Evolutionary conservation across 2,329 filamentous ascomycete species (phyloP).

Genomic region (Eutypa lata): DNA sequence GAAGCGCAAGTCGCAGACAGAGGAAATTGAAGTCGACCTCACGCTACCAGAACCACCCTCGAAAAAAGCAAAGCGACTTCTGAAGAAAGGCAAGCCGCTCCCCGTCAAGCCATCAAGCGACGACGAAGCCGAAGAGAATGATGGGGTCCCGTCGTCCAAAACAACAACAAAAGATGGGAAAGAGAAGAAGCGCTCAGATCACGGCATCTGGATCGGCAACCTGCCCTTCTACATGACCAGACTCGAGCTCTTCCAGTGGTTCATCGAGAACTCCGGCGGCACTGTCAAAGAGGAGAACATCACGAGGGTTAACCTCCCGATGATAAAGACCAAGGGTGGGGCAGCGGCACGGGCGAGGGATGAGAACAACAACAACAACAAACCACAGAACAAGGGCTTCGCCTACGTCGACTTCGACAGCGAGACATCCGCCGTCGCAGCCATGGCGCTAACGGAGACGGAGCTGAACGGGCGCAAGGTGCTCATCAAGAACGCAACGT

Average conservation of each 20-base stretch:
- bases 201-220: conserved; percentile 96
- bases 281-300: conserved; percentile 67
- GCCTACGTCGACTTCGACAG: conserved; percentile 91
- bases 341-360: conserved; percentile 19
- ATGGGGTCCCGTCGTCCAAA: conserved; percentile 21
- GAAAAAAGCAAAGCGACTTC: conserved; percentile 84
- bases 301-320: conserved; percentile 80
- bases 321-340: conserved; percentile 45
- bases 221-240: conserved; percentile 79
- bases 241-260: conserved; percentile 71
- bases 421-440: conserved; percentile 67
- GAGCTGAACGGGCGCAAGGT: conserved; percentile 73
- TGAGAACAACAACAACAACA: conserved; percentile 16
- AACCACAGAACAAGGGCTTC: conserved; percentile 79
- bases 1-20: conserved; percentile 69
- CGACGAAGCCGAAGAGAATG: conserved; percentile 37
- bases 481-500: conserved; percentile 89
- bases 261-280: conserved; percentile 69
- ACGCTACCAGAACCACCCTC: conserved; percentile 88
- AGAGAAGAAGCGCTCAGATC: conserved; percentile 64
- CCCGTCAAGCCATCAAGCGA: conserved; percentile 42
- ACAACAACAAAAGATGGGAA: conserved; percentile 33
- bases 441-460: conserved; percentile 82
- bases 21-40: conserved; percentile 87
- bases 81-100: conserved; percentile 76